Base-by-base conservation (phyloP, 805 yeast genomes). In the Cyberlindnera suaveolens region DNA sequence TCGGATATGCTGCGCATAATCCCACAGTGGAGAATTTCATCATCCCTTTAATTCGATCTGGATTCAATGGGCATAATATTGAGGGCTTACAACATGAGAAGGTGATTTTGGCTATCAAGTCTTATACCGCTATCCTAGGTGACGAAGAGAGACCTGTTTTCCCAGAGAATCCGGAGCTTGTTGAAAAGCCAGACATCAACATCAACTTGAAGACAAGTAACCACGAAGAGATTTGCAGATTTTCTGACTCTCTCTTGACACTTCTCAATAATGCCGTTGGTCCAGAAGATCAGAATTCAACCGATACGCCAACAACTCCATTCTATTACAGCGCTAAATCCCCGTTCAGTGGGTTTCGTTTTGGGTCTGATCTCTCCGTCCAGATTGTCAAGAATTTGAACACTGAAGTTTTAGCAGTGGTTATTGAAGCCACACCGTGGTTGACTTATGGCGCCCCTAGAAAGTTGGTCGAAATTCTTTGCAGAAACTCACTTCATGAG, bases 11-110 rank as follows among this genome's bases (percentile, higher is more conserved):
- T 18, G 88, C 88, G 49, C 75, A 85, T 46, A 89, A 83, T 54
- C 84, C 84, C 54, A 76, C 86, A 0, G 65, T 91, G 50, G 97
- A 90, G 52, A 85, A 83, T 52, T 78, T 85, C 4, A 63, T 93
- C 11, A 65, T 84, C 34, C 91, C 89, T 11, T 61, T 91, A 38
- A 67, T 91, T 46, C 78, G 75, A 44, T 61, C 70, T 1, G 72
- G 84, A 6, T 82, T 80, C 53, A 78, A 74, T 54, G 82, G 84
- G 0, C 46, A 66, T 2, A 64, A 67, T 1, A 56, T 83, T 34
- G 97, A 91, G 39, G 72, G 70, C 36, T 54, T 82, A 1, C 70
- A 75, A 2, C 82, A 86, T 18, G 98, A 90, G 56, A 78, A 80
- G 46, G 63, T 87, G 44, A 73, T 82, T 0, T 61, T 93, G 5